Percentiles rank a stretch among this genome's conserved stretches.
Conservation (phyloP, 805 yeast genomes). For the Metschnikowia continentalis region DNA sequence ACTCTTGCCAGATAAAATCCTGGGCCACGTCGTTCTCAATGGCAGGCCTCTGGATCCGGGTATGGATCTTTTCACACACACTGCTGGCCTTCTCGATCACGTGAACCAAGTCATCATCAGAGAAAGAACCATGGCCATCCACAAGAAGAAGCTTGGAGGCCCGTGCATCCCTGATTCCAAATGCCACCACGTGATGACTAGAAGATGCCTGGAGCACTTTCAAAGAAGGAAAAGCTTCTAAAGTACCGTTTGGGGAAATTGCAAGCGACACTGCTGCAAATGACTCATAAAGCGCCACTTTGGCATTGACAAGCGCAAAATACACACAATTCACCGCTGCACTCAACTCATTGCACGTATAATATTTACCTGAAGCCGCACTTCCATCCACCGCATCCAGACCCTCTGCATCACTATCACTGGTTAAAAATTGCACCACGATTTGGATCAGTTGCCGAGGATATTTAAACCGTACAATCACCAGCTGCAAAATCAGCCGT, state of each 20-base stretch:
- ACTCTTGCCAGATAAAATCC: conserved; percentile 56
- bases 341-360: conserved; percentile 51
- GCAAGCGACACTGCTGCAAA: conserved; percentile 53
- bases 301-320: conserved; percentile 77
- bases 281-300: conserved; percentile 62
- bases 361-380: conserved; percentile 20
- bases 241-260: conserved; percentile 22
- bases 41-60: conserved; percentile 41
- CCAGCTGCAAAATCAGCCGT: conserved; percentile 54
- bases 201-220: conserved; percentile 38
- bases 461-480: conserved; percentile 57
- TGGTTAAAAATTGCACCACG: conserved; percentile 37
- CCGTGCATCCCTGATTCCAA: conserved; percentile 47
- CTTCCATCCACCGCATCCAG: conserved; percentile 12
- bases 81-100: conserved; percentile 51
- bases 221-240: conserved; percentile 42
- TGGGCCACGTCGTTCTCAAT: conserved; percentile 45
- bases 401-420: conserved; percentile 22
- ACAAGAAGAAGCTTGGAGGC: conserved; percentile 57
- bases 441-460: conserved; percentile 65
- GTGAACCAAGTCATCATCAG: conserved; percentile 48
- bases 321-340: conserved; percentile 70
- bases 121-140: conserved; percentile 72
- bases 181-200: conserved; percentile 67
- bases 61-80: conserved; percentile 44